Conservation (phyloP, 352 stramenopile species). For the Globisporangium echinulatum region DNA sequence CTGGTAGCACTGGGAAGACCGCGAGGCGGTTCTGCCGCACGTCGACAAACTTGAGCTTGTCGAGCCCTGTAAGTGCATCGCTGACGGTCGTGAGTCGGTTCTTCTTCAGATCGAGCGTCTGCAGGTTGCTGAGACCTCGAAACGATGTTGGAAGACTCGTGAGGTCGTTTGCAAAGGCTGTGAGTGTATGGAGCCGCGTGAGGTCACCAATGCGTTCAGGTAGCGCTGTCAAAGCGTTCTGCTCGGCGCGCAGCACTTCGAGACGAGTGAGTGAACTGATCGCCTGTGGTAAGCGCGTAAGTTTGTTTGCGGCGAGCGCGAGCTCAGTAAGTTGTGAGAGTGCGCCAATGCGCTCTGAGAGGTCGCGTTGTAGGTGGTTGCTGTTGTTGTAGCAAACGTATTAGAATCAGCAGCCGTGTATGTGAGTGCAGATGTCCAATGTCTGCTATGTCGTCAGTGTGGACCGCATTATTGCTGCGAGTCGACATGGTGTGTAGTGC, state of each 20-base stretch:
- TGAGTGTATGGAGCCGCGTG: conserved; percentile 50
- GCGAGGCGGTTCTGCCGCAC: conserved; percentile 64
- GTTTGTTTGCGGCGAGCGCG: conserved; percentile 49
- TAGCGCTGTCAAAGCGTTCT: conserved; percentile 46
- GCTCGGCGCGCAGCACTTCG: conserved; percentile 53
- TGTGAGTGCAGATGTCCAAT: too few species aligned
- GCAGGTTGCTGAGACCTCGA: conserved; percentile 33
- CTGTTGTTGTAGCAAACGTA: conserved; percentile 15
- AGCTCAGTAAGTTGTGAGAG: conserved; percentile 62
- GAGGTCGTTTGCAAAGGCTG: conserved; percentile 59
- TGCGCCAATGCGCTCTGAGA: conserved; percentile 44
- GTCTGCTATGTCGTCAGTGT: too few species aligned
- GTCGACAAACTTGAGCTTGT: conserved; percentile 59
- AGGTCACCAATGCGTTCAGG: conserved; percentile 49
- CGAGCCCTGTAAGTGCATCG: conserved; percentile 32
- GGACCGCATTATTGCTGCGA: too few species aligned
- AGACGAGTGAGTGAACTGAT: conserved; percentile 38
- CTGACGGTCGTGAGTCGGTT: conserved; percentile 50
- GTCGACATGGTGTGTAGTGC: too few species aligned
- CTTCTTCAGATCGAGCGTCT: conserved; percentile 74
- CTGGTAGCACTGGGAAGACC: conserved; percentile 54
- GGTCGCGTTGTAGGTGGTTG: conserved; percentile 49
- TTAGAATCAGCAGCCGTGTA: neutral
- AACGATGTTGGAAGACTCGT: conserved; percentile 41
- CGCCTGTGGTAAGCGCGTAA: conserved; percentile 47